phyloP scores from a whole-genome alignment of 257 asterid species.

The Jasminum sambac region DNA sequence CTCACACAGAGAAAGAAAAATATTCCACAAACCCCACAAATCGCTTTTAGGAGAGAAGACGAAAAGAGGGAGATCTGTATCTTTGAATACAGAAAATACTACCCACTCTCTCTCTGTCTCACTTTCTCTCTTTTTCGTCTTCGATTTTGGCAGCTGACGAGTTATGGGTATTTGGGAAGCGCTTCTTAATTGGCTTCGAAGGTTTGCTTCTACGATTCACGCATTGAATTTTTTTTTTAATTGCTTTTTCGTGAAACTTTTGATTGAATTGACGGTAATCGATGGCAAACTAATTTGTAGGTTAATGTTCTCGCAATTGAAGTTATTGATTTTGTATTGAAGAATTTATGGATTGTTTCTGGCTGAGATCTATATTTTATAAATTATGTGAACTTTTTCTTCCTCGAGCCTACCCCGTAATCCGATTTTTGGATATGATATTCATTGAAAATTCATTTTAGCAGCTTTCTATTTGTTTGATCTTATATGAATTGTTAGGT shows the following conservation, averaged over 20 bases:
- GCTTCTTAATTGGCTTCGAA: slow-evolving; percentile 97
- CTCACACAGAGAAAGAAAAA: background rate
- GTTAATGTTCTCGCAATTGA: background rate
- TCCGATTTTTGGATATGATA: background rate
- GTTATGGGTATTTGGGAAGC: slow-evolving; percentile 95
- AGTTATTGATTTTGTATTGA: background rate
- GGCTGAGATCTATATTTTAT: background rate
- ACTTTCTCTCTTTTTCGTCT: slow-evolving; percentile 19
- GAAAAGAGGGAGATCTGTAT: slow-evolving; percentile 40
- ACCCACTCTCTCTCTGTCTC: background rate
- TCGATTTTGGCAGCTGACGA: slow-evolving; percentile 33
- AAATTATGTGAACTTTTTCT: background rate
- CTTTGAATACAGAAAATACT: background rate
- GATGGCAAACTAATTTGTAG: background rate
- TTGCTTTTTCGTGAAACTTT: background rate
- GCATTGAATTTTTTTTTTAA: background rate
- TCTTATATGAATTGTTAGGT: background rate
- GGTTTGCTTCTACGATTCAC: slow-evolving; percentile 36
- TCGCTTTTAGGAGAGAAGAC: background rate
- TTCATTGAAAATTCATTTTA: background rate
- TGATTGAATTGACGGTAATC: slow-evolving; percentile 7
- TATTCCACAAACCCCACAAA: background rate
- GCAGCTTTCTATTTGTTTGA: background rate
- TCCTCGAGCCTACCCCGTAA: background rate
- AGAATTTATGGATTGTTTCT: background rate